Conservation (phyloP, 208 protist species). For the Endotrypanum monterogeii region DNA sequence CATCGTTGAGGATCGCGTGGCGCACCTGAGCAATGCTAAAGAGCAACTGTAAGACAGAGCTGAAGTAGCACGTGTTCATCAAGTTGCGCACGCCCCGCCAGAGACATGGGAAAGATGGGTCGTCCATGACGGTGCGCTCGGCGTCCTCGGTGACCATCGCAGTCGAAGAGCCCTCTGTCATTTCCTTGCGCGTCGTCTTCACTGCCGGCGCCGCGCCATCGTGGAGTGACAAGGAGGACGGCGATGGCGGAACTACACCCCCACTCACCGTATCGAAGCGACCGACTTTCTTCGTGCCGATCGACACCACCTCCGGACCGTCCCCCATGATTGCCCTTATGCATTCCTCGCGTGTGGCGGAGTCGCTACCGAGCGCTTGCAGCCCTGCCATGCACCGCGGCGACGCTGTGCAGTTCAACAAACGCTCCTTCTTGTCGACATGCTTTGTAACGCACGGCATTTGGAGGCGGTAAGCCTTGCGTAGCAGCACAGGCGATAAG, state of each 20-base stretch:
- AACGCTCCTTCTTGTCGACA: slow-evolving; percentile 16
- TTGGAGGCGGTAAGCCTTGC: slow-evolving; percentile 49
- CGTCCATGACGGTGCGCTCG: slow-evolving; percentile 14
- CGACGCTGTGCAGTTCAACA: slow-evolving; percentile 51
- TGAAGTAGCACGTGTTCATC: slow-evolving; percentile 92
- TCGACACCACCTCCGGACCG: slow-evolving; percentile 35
- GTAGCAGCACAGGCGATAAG: slow-evolving; percentile 24
- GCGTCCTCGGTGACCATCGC: neutral
- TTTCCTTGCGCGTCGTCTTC: slow-evolving; percentile 6
- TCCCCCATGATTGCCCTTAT: slow-evolving; percentile 39
- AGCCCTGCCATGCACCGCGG: slow-evolving; percentile 60
- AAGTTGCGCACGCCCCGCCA: slow-evolving; percentile 82
- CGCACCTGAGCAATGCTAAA: slow-evolving; percentile 66
- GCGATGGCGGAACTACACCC: neutral
- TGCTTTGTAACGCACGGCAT: slow-evolving; percentile 44
- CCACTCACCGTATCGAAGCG: neutral
- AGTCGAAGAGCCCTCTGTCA: neutral
- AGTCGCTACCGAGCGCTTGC: slow-evolving; percentile 35
- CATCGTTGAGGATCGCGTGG: slow-evolving; percentile 48
- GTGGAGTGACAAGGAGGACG: neutral
- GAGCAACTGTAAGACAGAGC: slow-evolving; percentile 80
- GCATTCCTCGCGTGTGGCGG: slow-evolving; percentile 37
- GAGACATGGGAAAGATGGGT: slow-evolving; percentile 35
- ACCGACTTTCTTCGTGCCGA: neutral
- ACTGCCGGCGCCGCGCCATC: neutral